Evolutionary conservation across 2,329 filamentous ascomycete genomes (phyloP), one percentile per base, ranked within the genome.

Genomic region (Ophioceras dolichostomum): DNA sequence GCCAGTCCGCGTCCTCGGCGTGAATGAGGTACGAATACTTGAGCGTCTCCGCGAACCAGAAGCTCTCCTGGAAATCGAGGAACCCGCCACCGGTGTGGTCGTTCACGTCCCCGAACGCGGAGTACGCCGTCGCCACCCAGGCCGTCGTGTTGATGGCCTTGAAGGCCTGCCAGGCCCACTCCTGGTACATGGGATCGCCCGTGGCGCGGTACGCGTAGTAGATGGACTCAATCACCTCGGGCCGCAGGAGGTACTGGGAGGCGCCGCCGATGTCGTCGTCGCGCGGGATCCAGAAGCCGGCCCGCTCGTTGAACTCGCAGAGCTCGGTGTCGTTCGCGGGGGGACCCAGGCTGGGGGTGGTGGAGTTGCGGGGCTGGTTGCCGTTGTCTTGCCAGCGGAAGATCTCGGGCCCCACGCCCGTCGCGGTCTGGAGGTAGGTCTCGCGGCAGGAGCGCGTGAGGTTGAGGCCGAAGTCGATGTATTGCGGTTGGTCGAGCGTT

Each of bases 171-270:
- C 84, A 94, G 5, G 81, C 80, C 79, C 83, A 87, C 41, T 89
- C 79, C 54, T 84, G 81, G 57, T 88, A 94, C 60, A 76, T 81
- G 22, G 61, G 46, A 42, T 89, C 70, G 4, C 80, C 79, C 0
- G 86, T 94, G 1, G 80, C 73, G 36, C 85, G 76, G 63, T 83
- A 93, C 2, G 86, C 83, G 56, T 94, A 91, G 67, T 93, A 94
- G 56, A 79, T 79, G 46, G 76, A 82, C 61, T 94, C 86, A 24
- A 93, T 69, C 4, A 87, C 83, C 58, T 93, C 86, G 1, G 85
- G 81, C 0, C 86, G 73, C 21, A 93, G 69, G 8, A 79, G 61
- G 55, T 93, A 94, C 6, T 57, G 50, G 0, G 61, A 32, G 4
- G 30, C 21, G 29, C 22, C 50, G 27, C n/a, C 24, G 14, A 17